Conservation (phyloP, 768 basidiomycete genomes). For the Naganishia vaughanmartiniae region DNA sequence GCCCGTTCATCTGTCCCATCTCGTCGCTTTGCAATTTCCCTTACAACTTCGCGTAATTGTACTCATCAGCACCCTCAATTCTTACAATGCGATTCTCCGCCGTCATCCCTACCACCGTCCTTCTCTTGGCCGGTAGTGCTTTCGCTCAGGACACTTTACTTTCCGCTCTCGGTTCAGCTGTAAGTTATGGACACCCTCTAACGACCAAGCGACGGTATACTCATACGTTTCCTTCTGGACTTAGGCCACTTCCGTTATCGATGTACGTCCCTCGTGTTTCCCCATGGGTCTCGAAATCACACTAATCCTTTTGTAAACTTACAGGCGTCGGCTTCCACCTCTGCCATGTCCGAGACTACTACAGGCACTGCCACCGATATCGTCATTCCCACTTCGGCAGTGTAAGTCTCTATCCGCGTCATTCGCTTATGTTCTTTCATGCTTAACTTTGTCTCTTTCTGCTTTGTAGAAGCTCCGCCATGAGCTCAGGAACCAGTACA, state of each 20-base stretch:
- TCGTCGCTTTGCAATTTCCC: too few relatives aligned
- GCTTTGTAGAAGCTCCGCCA: background rate
- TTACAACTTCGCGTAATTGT: background rate
- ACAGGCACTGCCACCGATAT: too few relatives aligned
- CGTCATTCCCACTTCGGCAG: too few relatives aligned
- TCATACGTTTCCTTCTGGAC: background rate
- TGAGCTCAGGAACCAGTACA: background rate
- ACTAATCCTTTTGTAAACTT: too few relatives aligned
- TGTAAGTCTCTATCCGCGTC: too few relatives aligned
- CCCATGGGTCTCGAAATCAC: too few relatives aligned
- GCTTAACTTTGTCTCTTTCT: too few relatives aligned
- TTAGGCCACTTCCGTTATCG: background rate
- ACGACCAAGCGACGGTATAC: background rate
- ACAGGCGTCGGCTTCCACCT: too few relatives aligned
- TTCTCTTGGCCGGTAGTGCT: constrained; percentile 3
- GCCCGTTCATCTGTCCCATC: background rate
- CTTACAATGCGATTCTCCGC: constrained; percentile 9
- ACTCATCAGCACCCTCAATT: background rate
- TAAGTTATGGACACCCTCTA: background rate
- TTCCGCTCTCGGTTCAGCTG: background rate
- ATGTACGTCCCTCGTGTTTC: too few relatives aligned
- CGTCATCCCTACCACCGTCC: background rate
- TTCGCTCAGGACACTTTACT: background rate
- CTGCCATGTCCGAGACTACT: too few relatives aligned
- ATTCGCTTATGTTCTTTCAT: too few relatives aligned